Conservation (phyloP, 345 rosid species). For the Cardamine chenopodiifolia region DNA sequence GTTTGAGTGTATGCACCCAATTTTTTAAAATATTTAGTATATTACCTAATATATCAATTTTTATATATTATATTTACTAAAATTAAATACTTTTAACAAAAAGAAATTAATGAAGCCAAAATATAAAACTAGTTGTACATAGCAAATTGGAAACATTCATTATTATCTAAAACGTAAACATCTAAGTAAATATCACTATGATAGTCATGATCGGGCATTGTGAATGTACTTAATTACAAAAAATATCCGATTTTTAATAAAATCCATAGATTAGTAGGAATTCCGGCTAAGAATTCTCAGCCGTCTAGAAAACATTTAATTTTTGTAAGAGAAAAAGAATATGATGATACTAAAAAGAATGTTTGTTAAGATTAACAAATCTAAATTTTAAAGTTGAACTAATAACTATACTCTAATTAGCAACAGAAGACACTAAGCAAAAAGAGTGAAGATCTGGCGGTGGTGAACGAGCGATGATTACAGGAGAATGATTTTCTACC, state of each 20-base stretch:
- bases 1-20: background rate
- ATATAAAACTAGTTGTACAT: background rate
- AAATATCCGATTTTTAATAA: background rate
- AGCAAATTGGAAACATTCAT: background rate
- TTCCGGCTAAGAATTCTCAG: background rate
- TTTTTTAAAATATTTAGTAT: too few species aligned
- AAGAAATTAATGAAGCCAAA: too few species aligned
- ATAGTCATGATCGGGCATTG: background rate
- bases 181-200: background rate
- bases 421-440: conserved; percentile 33
- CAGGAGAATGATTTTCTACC: conserved; percentile 44
- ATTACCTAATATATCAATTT: background rate
- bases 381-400: background rate
- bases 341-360: conserved; percentile 1
- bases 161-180: background rate
- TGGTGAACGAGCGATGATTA: conserved; percentile 41
- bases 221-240: background rate
- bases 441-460: conserved; percentile 29
- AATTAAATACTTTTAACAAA: too few species aligned
- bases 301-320: background rate
- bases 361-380: conserved; percentile 10
- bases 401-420: conserved; percentile 20
- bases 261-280: background rate
- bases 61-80: too few species aligned
- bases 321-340: background rate